Evolutionary conservation across 1,284 basidiomycete genomes (phyloP), one percentile per base, ranked within the genome.

Genomic region (Sanguinoderma infundibulare): DNA sequence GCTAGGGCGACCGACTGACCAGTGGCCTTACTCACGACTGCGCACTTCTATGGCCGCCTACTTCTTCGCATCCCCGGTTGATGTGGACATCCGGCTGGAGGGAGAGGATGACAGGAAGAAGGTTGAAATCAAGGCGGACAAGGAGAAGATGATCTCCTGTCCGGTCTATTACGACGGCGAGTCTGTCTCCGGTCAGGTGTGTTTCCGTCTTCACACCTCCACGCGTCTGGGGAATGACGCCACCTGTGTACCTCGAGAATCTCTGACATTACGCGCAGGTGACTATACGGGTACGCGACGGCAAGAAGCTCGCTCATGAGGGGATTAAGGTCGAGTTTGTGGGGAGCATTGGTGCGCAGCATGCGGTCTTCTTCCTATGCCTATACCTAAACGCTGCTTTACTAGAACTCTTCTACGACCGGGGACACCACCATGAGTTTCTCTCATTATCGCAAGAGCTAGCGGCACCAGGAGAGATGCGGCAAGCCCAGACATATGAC

Each of bases 291-390:
- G 90, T 97, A 15, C 87, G 95, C 53, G 97, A 98, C 72, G 96
- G 97, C 14, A 98, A 98, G 86, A 95, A 92, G 77, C 82, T 98
- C 57, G 86, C 91, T 30, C 98, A 99, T 71, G 97, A 99, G 54
- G 97, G 98, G 1, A 96, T 99, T 73, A 96, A 98, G 76, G 93
- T 99, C 59, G 97, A 99, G 77, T 96, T 99, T 70, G 91, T 97
- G 17, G 97, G 97, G 15, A 95, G 92, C 69, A 98, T 98, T 72
- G 96, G 96, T 94, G 65, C 53, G 90, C 74, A 35, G 40, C 22
- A 30, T 12, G 40, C 42, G 17, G 24, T 28, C 24, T 8, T 34
- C 4, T 49, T 2, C 6, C 4, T 8, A 22, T 10, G 7, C n/a
- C 20, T 24, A n/a, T 20, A 12, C 32, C 24, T 20, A 4, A 34